Evolutionary conservation across 345 rosid genomes (phyloP).

Genomic region (Murraya paniculata): DNA sequence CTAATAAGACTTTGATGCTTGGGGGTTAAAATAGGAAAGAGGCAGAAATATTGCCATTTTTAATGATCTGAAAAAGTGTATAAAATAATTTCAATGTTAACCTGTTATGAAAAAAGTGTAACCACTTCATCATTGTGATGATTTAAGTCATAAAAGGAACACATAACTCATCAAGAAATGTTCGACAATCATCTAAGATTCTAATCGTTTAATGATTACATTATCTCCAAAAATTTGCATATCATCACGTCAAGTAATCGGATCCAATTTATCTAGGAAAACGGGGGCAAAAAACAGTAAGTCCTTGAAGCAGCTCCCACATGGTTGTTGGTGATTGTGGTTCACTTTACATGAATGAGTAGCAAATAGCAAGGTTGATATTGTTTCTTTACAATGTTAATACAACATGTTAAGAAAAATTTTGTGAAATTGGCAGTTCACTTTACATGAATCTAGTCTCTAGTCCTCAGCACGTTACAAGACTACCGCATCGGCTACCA

Average conservation of each 20-base stretch:
- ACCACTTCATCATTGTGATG: slow-evolving; percentile 10
- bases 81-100: no score
- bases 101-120: background rate
- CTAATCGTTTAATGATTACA: slow-evolving; percentile 20
- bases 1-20: no score
- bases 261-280: background rate
- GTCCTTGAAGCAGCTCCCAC: background rate
- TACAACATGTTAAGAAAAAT: background rate
- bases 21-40: no score
- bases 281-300: background rate
- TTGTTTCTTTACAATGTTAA: background rate
- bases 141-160: slow-evolving; percentile 8
- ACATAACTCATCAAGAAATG: background rate
- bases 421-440: background rate
- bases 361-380: background rate
- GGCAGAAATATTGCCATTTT: no score
- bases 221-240: background rate
- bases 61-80: no score
- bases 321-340: background rate
- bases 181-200: slow-evolving; percentile 20
- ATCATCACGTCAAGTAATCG: background rate
- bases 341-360: no score
- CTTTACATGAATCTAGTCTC: background rate
- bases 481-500: background rate
- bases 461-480: background rate